Base-by-base conservation (phyloP, 108 stramenopile species). In the Cyclotella baltica region DNA sequence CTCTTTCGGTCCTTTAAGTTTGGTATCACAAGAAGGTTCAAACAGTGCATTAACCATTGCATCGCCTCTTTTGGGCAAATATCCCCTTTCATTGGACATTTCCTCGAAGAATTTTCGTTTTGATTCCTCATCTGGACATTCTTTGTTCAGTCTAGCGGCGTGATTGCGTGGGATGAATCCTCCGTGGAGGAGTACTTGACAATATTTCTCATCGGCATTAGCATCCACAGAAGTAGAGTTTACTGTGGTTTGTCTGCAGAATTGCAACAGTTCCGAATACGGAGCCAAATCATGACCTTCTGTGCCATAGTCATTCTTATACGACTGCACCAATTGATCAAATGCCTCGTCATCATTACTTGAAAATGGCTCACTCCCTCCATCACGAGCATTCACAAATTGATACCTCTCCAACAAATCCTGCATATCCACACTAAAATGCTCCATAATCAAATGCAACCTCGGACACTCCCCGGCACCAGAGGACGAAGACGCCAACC, bases 341-440 rank as follows among this genome's bases (percentile, higher is more conserved):
- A 88, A 88, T 31, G 77, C 77, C 50, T 63, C 62, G 4, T 66
- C 40, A 13, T 78, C 70, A 31, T 78, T 48, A 15, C 62, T 51
- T 2, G 72, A n/a, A 31, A 73, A 63, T 10, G 36, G 62, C 10
- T 13, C 3, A 2, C 1, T 16, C 48, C 62, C 20, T 34, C 62
- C 72, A 57, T 70, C 63, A 6, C 73, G 53, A 43, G 2, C 40
- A 46, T 72, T 31, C 6, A 19, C 13, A 65, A 28, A 34, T 62
- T 76, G 78, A 73, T 89, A 90, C 4, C 80, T 65, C 36, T 89
- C 78, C 40, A 90, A 65, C n/a, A 92, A 69, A 16, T 40, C 64
- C 61, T 92, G 87, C 84, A 93, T 81, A 59, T 93, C 89, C 36
- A 90, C 84, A 30, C 85, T 86, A 73, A 93, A 90, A 68, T 93